Percentiles rank a stretch among this genome's conserved stretches.
These are phyloP conservation scores for Falciphora oryzae DNA, from an alignment of 2,329 filamentous ascomycete species.

Conservation along the genomic window DNA sequence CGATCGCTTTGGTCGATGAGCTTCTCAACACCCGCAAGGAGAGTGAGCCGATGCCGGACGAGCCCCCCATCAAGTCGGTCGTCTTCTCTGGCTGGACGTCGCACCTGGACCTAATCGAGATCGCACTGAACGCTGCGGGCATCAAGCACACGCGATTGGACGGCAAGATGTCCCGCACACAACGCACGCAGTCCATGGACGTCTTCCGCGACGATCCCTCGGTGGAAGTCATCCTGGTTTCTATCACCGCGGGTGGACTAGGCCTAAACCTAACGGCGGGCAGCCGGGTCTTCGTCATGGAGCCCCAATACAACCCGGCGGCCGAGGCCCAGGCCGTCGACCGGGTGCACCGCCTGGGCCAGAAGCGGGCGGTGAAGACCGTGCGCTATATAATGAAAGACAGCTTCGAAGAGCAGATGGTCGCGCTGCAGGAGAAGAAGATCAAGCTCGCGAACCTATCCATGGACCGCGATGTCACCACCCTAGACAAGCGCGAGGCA, in stretches of 20 bases:
- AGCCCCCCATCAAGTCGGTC: constrained; percentile 83
- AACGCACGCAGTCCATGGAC: constrained; percentile 70
- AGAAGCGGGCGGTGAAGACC: constrained; percentile 82
- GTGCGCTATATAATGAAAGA: constrained; percentile 83
- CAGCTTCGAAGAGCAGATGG: constrained; percentile 93
- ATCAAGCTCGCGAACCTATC: constrained; percentile 75
- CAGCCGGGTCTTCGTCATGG: constrained; percentile 91
- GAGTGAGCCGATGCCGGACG: constrained; percentile 53
- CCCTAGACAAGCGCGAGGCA: constrained; percentile 39
- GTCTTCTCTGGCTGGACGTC: constrained; percentile 96
- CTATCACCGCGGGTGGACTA: constrained; percentile 85
- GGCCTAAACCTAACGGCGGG: constrained; percentile 86
- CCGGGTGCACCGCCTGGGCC: constrained; percentile 84
- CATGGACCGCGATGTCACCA: constrained; percentile 24
- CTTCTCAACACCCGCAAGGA: constrained; percentile 60
- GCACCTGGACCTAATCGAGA: constrained; percentile 85
- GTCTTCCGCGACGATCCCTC: constrained; percentile 66
- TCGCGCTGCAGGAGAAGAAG: constrained; percentile 87
- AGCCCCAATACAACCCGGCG: constrained; percentile 94
- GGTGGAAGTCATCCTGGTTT: constrained; percentile 80
- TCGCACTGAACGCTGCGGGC: constrained; percentile 62
- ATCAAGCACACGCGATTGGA: constrained; percentile 79
- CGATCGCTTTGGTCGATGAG: constrained; percentile 71
- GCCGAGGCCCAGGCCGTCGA: constrained; percentile 93
- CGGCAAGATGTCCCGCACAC: constrained; percentile 74